Base-by-base conservation (phyloP, 1,284 basidiomycete genomes). In the Laetiporus sulphureus region DNA sequence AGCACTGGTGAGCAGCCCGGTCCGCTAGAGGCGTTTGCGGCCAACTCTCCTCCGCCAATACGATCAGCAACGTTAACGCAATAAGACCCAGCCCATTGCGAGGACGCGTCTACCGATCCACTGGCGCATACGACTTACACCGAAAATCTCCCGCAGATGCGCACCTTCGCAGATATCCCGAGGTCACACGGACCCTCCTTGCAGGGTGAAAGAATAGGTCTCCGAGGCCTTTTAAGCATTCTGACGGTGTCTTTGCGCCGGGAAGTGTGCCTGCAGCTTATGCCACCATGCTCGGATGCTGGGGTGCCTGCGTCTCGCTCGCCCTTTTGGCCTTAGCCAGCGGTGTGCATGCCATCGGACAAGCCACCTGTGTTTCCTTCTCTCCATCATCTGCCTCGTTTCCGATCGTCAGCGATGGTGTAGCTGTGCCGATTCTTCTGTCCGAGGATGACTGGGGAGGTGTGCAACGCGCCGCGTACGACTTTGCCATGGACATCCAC, bases 401-500 rank as follows among this genome's bases (percentile, higher is more conserved):
- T 46, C 37, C 71, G 10, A 58, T 78, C 44, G 73, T 75, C 33
- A 61, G 55, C 44, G 63, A 64, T 24, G 64, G 67, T 37, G 60
- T 59, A 19, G 75, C 71, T 1, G 62, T 73, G 4, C 70, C 74
- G 1, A 65, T 83, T 23, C 59, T 77, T 24, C 59, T 75, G 23
- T 73, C 75, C 12, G 51, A 66, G 0, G 74, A 78, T 42, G 79
- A 83, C 35, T 82, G 75, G 75, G 72, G 73, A 19, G 76, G 75
- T 24, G 77, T 85, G 2, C 80, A 82, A 38, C 68, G 76, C 16
- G 78, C 79, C 3, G 79, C 76, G 3, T 54, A 61, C 8, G 76
- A 80, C 52, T 79, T 85, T 51, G 75, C 68, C 2, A 59, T 66
- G 13, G 83, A 86, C 57, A 74, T 87, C 29, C 58, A 76, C 46